Evolutionary conservation across 768 basidiomycete genomes (phyloP), one percentile per base, ranked within the genome.

Genomic region (Calvatia gigantea): DNA sequence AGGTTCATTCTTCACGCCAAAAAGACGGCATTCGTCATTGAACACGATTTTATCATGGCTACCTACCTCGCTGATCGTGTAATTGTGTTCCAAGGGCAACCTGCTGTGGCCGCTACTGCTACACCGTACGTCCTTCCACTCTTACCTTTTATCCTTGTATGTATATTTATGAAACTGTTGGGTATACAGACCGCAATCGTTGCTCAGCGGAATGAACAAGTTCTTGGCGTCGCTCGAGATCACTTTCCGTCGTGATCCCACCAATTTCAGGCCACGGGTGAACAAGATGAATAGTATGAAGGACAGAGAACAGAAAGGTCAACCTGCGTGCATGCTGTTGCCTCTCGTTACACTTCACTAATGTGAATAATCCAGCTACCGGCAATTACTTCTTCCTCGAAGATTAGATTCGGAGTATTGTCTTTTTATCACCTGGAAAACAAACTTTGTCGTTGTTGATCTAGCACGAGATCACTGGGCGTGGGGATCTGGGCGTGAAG

Each of bases 21-120:
- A 79, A 94, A 95, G 75, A 98, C 95, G 1, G 97, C 97, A 0
- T 98, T 99, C 70, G 83, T 99, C 64, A 98, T 99, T 66, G 97
- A 99, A 81, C 97, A 99, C 85, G 96, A 98, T 77, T 98, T 99
- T 72, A 97, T 98, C 76, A 98, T 98, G 96, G 95, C 96, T 3
- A 98, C 96, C 2, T 98, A 99, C 72, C 89, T 99, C 54, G 96
- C 97, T 38, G 97, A 99, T 69, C 89, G 96, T 43, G 94, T 97
- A 64, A 94, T 96, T 57, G 93, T 95, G 11, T 95, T 93, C 63
- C 87, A 90, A 68, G 91, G 91, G 35, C 71, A 84, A 63, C 96
- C 97, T 5, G 95, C 94, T 38, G 71, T 94, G 47, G 51, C 87
- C 48, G 95, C 97, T 15, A 95, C 87, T 37, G 97, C 97, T 17